Evolutionary conservation across 768 basidiomycete genomes (phyloP), one percentile per base, ranked within the genome.

Genomic region (Gelatoporia subvermispora): DNA sequence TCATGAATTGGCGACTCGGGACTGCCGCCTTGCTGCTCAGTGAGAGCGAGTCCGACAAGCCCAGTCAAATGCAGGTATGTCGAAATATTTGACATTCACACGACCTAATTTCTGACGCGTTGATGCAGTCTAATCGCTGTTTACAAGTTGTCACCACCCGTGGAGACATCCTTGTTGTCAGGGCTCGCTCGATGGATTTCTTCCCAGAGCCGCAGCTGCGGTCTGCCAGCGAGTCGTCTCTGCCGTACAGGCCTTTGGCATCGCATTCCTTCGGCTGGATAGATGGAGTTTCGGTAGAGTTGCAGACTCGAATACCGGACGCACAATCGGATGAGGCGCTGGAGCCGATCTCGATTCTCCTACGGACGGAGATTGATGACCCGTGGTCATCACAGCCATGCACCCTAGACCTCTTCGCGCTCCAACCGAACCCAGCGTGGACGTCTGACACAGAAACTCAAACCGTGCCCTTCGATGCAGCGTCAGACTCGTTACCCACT

Each of bases 221-320:
- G 8, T 34, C 55, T 21, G 23, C 58, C 0, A 40, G 60, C 10
- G 43, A 55, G 25, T 47, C 44, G 3, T 56, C 60, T 3, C 45
- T 49, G 3, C 48, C 66, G 0, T 72, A 76, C 46, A 45, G 57
- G 1, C 68, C 75, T 0, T 59, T 72, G 35, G 74, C 72, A 1
- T 58, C 55, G 2, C 73, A 78, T 53, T 77, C 78, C 2, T 84
- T 84, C 54, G 84, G 84, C 15, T 85, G 84, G 84, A 74, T 84
- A 13, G 84, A 85, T 45, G 77, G 78, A 8, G 69, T 81, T 34
- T 73, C 73, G 2, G 70, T 77, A 8, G 40, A 13, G 2, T 53
- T 68, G 1, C 53, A 62, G 48, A 39, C 42, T 3, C 25, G 28
- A 18, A 31, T 40, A 21, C 41, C 49, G 2, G n/a, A 35, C 22